Conservation (phyloP, 768 basidiomycete genomes). For the Tylopilus vinaceipallidus region DNA sequence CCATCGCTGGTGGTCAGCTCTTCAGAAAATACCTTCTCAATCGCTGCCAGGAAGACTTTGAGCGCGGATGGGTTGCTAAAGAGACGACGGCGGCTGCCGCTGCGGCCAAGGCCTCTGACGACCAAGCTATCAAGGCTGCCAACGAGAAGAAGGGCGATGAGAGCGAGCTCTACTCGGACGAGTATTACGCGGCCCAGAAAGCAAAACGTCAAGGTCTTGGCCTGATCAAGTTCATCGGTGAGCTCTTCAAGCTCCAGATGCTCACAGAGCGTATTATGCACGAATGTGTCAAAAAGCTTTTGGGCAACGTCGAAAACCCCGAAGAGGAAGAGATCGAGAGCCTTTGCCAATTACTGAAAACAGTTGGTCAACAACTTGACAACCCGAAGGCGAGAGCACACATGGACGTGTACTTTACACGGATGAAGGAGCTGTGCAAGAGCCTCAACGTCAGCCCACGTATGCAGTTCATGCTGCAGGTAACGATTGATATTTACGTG, state of each 20-base stretch:
- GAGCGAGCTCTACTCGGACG: constrained; percentile 84
- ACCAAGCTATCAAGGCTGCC: constrained; percentile 72
- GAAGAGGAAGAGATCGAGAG: constrained; percentile 99
- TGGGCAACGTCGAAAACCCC: constrained; percentile 90
- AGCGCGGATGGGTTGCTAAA: constrained; percentile 90
- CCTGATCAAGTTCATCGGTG: constrained; percentile 97
- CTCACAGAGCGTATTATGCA: constrained; percentile 98
- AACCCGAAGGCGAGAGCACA: constrained; percentile 76
- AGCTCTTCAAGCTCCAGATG: constrained; percentile 99
- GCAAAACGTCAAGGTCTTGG: constrained; percentile 97
- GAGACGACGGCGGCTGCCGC: constrained; percentile 87
- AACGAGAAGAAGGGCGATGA: constrained; percentile 58
- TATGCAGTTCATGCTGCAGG: constrained; percentile 95
- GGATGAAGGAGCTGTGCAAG: constrained; percentile 82
- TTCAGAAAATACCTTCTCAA: constrained; percentile 98
- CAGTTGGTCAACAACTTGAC: constrained; percentile 84
- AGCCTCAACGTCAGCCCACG: constrained; percentile 76
- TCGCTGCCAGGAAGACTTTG: constrained; percentile 97
- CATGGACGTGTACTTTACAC: constrained; percentile 90
- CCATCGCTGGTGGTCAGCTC: constrained; percentile 88
- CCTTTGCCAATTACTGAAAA: constrained; percentile 87
- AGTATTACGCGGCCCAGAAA: constrained; percentile 95
- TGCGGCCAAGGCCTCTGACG: constrained; percentile 79
- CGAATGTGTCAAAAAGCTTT: constrained; percentile 94
- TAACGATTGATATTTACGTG: constrained; percentile 35